A percentile compares a stretch with the other conserved stretches of the same genome.
Evolutionary conservation across 805 yeast genomes (phyloP).

Genomic region (Cyberlindnera amylophila): DNA sequence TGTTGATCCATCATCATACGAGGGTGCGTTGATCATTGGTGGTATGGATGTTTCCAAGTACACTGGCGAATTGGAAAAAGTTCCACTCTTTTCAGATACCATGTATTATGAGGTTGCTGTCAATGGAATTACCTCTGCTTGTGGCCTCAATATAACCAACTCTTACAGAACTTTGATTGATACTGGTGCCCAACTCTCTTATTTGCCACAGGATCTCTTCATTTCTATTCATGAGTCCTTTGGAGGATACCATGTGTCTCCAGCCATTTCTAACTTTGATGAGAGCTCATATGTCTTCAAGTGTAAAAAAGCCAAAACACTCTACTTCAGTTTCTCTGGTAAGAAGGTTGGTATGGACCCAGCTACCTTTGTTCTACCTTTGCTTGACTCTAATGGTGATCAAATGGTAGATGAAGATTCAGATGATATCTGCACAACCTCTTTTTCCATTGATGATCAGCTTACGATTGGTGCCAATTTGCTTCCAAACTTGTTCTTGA

Average conservation of each 20-base stretch:
- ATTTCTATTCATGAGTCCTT: conserved; percentile 18
- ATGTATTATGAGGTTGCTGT: conserved; percentile 6
- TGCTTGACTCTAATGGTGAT: conserved; percentile 10
- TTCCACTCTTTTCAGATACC: conserved; percentile 3
- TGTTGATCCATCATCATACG: neutral
- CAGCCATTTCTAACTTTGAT: conserved; percentile 31
- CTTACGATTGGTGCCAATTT: conserved; percentile 15
- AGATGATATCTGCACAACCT: conserved; percentile 16
- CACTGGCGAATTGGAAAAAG: conserved; percentile 13
- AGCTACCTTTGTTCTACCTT: conserved; percentile 7
- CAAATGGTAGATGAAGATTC: conserved; percentile 12
- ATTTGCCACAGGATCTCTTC: conserved; percentile 8
- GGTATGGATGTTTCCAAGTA: conserved; percentile 21
- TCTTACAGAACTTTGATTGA: conserved; percentile 10
- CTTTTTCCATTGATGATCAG: conserved; percentile 1
- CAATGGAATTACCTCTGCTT: conserved; percentile 14
- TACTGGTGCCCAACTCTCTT: conserved; percentile 18
- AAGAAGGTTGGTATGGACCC: conserved; percentile 13
- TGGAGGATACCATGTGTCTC: conserved; percentile 10
- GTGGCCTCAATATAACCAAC: conserved; percentile 10
- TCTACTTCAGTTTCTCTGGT: conserved; percentile 18
- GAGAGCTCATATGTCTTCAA: conserved; percentile 34
- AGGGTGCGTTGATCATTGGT: conserved; percentile 22
- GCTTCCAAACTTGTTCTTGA: conserved; percentile 15
- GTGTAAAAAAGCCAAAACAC: conserved; percentile 17